Base-by-base conservation (phyloP, 345 rosid species). In the Hibiscus trionum region DNA sequence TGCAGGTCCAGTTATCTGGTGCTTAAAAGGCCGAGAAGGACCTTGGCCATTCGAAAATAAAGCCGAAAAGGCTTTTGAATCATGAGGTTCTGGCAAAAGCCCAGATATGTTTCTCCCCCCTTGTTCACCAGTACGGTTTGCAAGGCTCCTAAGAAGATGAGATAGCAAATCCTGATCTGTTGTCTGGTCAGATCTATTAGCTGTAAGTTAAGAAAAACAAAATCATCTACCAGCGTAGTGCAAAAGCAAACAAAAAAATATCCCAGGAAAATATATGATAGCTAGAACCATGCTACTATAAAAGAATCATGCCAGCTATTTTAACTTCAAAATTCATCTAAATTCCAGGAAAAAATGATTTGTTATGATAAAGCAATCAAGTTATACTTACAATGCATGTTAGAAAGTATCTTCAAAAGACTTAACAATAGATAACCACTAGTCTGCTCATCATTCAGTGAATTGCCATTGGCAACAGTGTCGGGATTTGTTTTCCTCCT, bases 401-500 rank as follows among this genome's bases (percentile, higher is more conserved):
- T 88, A 62, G 99, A 89, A 46, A 96, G 94, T 85, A 89, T 89
- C 89, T 82, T 93, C 79, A 93, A 81, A 64, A 96, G 92, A 83
- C 86, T 88, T 69, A 96, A 85, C 83, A 96, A 69, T 52, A 93
- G 83, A 82, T 84, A 87, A 76, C 90, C 82, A 81, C 93, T 91
- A 21, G 94, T 83, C 83, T 88, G 98, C 70, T 89, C 98, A 78
- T 89, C 90, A 58, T 83, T 84, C 35, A 73, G 72, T 56, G 95
- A 76, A 76, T 71, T 91, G 80, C 85, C 83, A 52, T 76, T 87
- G 56, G 78, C 61, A 50, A 75, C 82, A 73, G 91, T 58, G 12
- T 91, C 98, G 0, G 94, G 98, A 82, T 90, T 91, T 31, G 94
- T 91, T 73, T 96, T 96, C 85, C 97, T 93, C 77, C 99, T 89